Evolutionary conservation across 1,284 basidiomycete genomes (phyloP), one percentile per base, ranked within the genome.

Genomic region (Cryptococcus hybrid): DNA sequence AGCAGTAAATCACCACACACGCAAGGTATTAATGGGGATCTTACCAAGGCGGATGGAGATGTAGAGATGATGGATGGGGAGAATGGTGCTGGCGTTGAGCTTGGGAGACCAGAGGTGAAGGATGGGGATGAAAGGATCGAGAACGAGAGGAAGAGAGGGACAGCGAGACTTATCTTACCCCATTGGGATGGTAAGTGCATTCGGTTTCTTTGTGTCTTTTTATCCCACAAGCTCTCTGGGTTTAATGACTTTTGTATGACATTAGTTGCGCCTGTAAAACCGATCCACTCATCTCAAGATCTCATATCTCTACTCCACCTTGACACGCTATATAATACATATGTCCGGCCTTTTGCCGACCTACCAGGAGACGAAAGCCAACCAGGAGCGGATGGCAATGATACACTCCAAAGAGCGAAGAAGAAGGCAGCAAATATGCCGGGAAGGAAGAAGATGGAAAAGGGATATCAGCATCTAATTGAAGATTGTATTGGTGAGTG

Each of bases 401-500:
- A 40, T 18, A 43, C 36, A 15, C 38, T 35, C 7, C 18, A 30
- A 46, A 9, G 11, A 8, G 46, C 35, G 39, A 63, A 54, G 49
- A 63, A 54, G 49, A 47, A 51, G 39, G 52, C 44, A 24, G 52
- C 24, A 24, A 24, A 24, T 24, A 24, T 24, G 24, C 24, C 51
- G 44, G 56, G 54, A 48, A 52, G 53, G 34, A 55, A 36, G 47
- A 66, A 61, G 57, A 39, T 74, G 58, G 70, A 70, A 34, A 74
- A 74, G 52, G 73, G 73, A 9, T 76, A 74, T 58, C 62, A 61
- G 9, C 64, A 65, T 40, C 56, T 76, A 34, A 51, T 76, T 30
- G 70, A 72, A 55, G 74, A 76, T 55, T 70, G 69, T 57, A 76
- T 76, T 30, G 74, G 73, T 74, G 37, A 15, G 71, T 64, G 7